These are phyloP conservation scores for Cinchona pubescens DNA, from an alignment of 257 asterid species.

Conservation along the genomic window DNA sequence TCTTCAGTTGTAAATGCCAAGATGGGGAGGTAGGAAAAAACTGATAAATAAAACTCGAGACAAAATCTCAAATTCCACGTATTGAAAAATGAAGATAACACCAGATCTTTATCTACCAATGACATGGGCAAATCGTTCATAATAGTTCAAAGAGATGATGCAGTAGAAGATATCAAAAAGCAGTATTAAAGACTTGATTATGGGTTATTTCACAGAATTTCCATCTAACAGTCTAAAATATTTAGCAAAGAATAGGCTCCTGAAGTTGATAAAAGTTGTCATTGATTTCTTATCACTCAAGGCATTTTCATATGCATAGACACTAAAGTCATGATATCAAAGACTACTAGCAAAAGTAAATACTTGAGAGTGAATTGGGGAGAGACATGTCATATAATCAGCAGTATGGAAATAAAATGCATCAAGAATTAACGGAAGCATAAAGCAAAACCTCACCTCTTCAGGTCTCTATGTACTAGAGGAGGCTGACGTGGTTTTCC, in stretches of 20 bases:
- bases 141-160: background rate
- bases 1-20: background rate
- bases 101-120: background rate
- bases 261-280: background rate
- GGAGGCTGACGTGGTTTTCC: conserved; percentile 99
- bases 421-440: conserved; percentile 11
- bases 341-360: conserved; percentile 8
- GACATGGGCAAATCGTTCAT: background rate
- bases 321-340: background rate
- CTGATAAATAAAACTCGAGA: background rate
- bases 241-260: background rate
- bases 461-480: conserved; percentile 58
- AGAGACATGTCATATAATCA: background rate
- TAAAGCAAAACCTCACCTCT: conserved; percentile 52
- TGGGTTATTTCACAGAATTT: background rate
- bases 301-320: background rate
- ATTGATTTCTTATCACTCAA: background rate
- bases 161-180: background rate
- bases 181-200: background rate
- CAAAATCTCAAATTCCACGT: background rate
- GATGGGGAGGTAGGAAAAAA: background rate
- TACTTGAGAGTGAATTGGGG: background rate
- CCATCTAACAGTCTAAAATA: no score
- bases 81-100: background rate
- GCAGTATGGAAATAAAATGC: conserved; percentile 8